Evolutionary conservation across 176 grass and related monocot species (phyloP), one percentile per base, ranked within the genome.

Genomic region (Dactylis glomerata): DNA sequence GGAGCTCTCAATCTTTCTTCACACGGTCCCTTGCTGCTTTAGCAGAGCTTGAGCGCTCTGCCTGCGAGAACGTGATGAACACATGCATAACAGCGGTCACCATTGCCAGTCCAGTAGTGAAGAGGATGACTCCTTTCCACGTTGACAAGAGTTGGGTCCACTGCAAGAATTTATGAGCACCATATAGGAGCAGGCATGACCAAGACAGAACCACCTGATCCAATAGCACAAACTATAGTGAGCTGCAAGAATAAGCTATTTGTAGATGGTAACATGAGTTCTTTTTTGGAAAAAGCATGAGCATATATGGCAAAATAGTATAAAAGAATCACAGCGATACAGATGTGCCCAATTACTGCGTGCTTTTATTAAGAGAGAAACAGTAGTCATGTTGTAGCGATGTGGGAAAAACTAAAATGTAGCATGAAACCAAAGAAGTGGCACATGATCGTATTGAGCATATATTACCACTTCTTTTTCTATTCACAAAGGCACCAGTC

Each of bases 51-150:
- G 88, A 92, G 20, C 83, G 82, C 13, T 95, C 93, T 1, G 90
- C 68, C 69, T 95, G 88, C 37, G 88, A 95, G 68, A 95, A 95
- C 22, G 27, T 15, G 73, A 94, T 88, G 81, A 89, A 94, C 52
- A 92, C 58, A 65, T 89, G 93, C 93, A 91, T 92, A 50, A 89
- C 51, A 3, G 80, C 14, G 1, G 88, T 88, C 19, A 91, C 90
- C 64, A 91, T 78, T 20, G 81, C 73, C 67, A 89, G 44, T 62
- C 88, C 90, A 33, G 73, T 14, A 4, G 54, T 19, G 2, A 80
- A 84, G 75, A 92, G 47, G 61, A 65, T 71, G 54, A 84, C 55
- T 45, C 90, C 93, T 88, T 88, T 90, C 87, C 90, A 81, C 22
- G 85, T 90, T 1, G 93, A 92, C 58, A 95, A 75, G 24, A 95